These are phyloP conservation scores for Taiwanofungus camphoratus DNA, from an alignment of 1,284 basidiomycete genomes.

Conservation along the genomic window DNA sequence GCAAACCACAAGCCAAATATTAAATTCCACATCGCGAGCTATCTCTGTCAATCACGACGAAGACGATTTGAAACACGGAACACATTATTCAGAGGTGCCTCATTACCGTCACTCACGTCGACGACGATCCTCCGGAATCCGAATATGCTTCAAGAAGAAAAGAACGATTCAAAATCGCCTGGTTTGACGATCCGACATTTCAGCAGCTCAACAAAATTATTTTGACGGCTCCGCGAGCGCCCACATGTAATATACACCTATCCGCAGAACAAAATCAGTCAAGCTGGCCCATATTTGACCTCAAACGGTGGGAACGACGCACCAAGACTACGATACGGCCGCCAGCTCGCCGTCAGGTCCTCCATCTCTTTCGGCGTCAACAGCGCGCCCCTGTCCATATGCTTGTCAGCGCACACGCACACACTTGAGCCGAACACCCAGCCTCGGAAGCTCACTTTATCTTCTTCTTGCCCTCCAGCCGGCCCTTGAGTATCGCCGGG, in stretches of 20 bases:
- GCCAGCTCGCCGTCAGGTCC: constrained; percentile 69
- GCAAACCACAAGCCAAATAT: too few relatives aligned
- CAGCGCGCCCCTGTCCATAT: constrained; percentile 55
- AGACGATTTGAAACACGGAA: too few relatives aligned
- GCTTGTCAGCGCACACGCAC: too few relatives aligned
- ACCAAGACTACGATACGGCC: constrained; percentile 78
- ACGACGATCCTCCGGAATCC: too few relatives aligned
- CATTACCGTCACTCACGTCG: too few relatives aligned
- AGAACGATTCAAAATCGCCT: neutral
- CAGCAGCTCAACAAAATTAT: neutral
- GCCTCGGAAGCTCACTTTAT: constrained; percentile 52
- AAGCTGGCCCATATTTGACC: constrained; percentile 6
- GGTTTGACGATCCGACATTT: neutral
- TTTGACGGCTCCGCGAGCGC: constrained; percentile 39
- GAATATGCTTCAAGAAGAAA: neutral
- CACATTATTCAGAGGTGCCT: too few relatives aligned
- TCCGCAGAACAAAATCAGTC: too few relatives aligned
- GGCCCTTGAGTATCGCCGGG: constrained; percentile 52
- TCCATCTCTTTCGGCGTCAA: constrained; percentile 83
- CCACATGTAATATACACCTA: constrained; percentile 63
- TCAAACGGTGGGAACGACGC: constrained; percentile 21
- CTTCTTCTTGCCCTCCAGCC: constrained; percentile 78
- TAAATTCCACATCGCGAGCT: too few relatives aligned
- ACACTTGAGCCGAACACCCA: constrained; percentile 1
- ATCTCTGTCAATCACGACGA: too few relatives aligned